phyloP scores from a whole-genome alignment of 148 eudicot species.

The Pouteria glomerata region DNA sequence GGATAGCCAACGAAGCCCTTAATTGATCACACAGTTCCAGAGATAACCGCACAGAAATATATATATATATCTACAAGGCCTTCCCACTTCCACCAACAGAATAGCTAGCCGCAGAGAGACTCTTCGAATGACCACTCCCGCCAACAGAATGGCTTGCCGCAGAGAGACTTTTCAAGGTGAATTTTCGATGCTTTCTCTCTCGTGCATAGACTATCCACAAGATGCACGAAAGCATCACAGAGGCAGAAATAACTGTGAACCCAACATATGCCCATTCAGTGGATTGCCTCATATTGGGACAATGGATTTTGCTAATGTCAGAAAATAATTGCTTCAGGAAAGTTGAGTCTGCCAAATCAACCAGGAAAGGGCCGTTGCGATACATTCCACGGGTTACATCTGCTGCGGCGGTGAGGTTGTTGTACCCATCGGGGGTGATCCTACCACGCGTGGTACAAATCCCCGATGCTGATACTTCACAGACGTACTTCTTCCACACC shows the following conservation, averaged over 20 bases:
- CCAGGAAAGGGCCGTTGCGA: constrained; percentile 26
- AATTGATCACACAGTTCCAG: too few relatives aligned
- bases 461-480: constrained; percentile 21
- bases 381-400: constrained; percentile 24
- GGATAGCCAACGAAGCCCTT: too few relatives aligned
- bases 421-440: constrained; percentile 20
- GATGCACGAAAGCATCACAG: constrained; percentile 29
- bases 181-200: constrained; percentile 24
- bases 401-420: constrained; percentile 5
- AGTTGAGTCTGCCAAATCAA: constrained; percentile 30
- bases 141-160: not conserved
- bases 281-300: constrained; percentile 24
- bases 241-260: constrained; percentile 18
- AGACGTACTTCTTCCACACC: constrained; percentile 27
- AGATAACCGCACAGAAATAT: too few relatives aligned
- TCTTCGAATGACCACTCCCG: not conserved
- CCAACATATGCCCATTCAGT: constrained; percentile 30
- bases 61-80: too few relatives aligned
- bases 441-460: constrained; percentile 30
- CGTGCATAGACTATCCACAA: constrained; percentile 33
- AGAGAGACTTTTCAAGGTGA: constrained; percentile 25
- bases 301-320: constrained; percentile 17
- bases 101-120: not conserved
- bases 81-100: not conserved
- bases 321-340: constrained; percentile 19